Conservation (phyloP, 192 early-diverging fungal species). For the Funneliformis mosseae region DNA sequence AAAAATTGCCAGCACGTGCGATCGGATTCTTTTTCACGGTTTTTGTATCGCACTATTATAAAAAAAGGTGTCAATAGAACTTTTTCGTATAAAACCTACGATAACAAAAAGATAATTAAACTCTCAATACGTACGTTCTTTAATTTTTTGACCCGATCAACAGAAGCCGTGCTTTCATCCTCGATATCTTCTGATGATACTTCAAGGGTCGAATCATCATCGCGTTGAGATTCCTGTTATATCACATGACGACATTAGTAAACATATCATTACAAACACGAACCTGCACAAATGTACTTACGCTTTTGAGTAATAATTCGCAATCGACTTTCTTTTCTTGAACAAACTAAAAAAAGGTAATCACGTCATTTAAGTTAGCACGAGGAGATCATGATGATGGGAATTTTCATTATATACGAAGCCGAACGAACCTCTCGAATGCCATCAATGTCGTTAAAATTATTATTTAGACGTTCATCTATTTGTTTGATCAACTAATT, state of each 20-base stretch:
- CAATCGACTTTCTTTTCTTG: conserved; percentile 20
- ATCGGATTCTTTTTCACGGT: background rate
- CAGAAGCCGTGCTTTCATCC: background rate
- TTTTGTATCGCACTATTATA: background rate
- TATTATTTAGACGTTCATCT: conserved; percentile 10
- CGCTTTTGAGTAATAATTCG: conserved; percentile 8
- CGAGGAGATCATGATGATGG: too few relatives aligned
- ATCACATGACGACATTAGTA: background rate
- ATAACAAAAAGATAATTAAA: too few relatives aligned
- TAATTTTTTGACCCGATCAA: background rate
- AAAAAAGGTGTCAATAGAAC: background rate
- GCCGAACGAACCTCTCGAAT: background rate
- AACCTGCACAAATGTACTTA: background rate
- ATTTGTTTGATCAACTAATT: conserved; percentile 24
- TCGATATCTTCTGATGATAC: background rate
- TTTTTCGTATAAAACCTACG: background rate
- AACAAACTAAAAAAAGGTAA: background rate
- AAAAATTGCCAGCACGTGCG: background rate
- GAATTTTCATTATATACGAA: too few relatives aligned
- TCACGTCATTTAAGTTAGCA: too few relatives aligned
- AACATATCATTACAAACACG: background rate
- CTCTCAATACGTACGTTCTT: background rate
- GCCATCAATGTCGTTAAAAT: background rate
- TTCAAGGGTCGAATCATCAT: background rate
- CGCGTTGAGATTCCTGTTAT: background rate